Evolutionary conservation across 73 alveolate species (phyloP), one percentile per base, ranked within the genome.

Genomic region (Diophrys sp.): DNA sequence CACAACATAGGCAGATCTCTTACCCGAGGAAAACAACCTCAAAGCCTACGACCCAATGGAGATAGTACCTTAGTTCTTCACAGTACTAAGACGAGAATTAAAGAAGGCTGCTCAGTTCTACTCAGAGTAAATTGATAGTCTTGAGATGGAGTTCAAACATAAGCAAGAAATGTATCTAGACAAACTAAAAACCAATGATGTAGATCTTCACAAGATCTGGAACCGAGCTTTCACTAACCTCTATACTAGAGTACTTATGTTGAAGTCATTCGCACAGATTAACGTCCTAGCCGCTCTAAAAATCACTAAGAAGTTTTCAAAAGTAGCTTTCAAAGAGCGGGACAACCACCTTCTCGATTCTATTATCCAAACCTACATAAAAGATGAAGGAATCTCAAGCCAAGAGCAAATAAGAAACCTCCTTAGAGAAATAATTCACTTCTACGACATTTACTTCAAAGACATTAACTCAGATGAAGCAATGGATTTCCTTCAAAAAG

Each of bases 151-250:
- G 18, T 44, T 11, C 18, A 11, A 44, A 18, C 5, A 44, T 5
- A 44, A 44, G 18, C 5, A 44, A 18, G 18, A 44, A 44, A 44
- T 18, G 5, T 44, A 44, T 44, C 62, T 44, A 44, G 18, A 44
- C n/a, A n/a, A 34, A 28, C 54, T 24, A 27, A 83, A 28, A 24
- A 73, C 71, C 57, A 81, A 73, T 81, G 79, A 68, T 24, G 25
- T 81, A n/a, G 82, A 81, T 24, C 73, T 71, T 31, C 83, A 80
- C 23, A 81, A 80, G 26, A 81, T 34, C 32, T 81, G 89, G 89
- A 81, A 79, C 31, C 75, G 89, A 73, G 83, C 89, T 1, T 81
- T 62, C 67, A 29, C 34, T 26, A 29, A 73, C 11, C 34, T 81
- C 29, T 81, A 8, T 30, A 31, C 67, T 14, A 33, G 62, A 23